Evolutionary conservation across 1,284 basidiomycete genomes (phyloP), one percentile per base, ranked within the genome.

Genomic region (Naganishia sp.): DNA sequence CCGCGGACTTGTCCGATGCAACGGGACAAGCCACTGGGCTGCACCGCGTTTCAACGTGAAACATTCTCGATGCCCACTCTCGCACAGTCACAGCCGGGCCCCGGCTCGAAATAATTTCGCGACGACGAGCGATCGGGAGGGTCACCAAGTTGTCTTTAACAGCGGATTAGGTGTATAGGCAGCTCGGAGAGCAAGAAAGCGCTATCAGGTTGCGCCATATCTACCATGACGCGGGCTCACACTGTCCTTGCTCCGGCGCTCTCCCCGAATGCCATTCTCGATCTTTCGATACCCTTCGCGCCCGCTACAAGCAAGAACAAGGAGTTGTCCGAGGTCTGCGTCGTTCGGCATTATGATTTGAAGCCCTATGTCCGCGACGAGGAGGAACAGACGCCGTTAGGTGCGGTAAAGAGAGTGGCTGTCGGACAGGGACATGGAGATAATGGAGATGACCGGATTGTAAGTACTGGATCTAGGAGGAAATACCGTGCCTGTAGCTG

Each of bases 221-320:
- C 18, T 39, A 63, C 39, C 47, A 76, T 74, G 72, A 54, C 72
- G 18, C 70, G 66, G 52, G 75, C 75, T 2, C 66, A 73, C 56
- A 73, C 74, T 61, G 76, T 81, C 65, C 72, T 79, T 60, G 73
- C 74, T 15, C 77, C 79, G 3, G 76, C 77, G 1, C 70, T 78
- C 9, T 72, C 77, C 63, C 73, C 76, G 13, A 77, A 75, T 67
- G 76, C 79, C 10, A 70, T 81, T 25, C 67, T 76, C n/a, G 74
- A 77, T 57, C 61, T 80, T 21, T 72, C 74, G 17, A 71, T 80
- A 56, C 73, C 77, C 15, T 62, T 71, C 49, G 69, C 73, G 11
- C 65, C 65, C 17, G 57, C 47, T 28, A 63, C 69, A n/a, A 69
- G 67, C 25, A 67, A 67, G 13, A 71, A 72, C 5, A 68, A 72